phyloP scores from a whole-genome alignment of 1,139 yeast species.

The Ogataea hybrid region DNA sequence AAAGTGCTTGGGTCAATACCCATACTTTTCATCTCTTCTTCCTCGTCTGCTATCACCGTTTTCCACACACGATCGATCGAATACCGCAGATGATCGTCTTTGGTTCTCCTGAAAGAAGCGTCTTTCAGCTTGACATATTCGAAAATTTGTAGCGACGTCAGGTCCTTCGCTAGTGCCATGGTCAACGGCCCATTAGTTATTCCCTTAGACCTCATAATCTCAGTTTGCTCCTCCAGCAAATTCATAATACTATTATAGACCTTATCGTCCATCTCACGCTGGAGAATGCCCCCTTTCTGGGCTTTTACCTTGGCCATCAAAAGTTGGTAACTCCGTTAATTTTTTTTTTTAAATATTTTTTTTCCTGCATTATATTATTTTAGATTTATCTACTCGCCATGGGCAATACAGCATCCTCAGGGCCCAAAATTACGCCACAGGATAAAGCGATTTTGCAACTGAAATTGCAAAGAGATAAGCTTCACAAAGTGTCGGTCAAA shows the following conservation, averaged over 20 bases:
- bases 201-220: constrained; percentile 21
- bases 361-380: not conserved
- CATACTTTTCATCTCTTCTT: constrained; percentile 28
- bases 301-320: constrained; percentile 21
- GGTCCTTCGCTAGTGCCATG: constrained; percentile 58
- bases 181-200: constrained; percentile 24
- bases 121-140: constrained; percentile 60
- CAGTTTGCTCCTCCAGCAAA: constrained; percentile 32
- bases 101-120: constrained; percentile 62
- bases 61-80: constrained; percentile 41
- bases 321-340: not conserved
- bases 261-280: constrained; percentile 31
- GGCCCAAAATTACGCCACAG: constrained; percentile 68
- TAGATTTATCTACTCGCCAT: constrained; percentile 21
- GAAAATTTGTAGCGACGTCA: constrained; percentile 49
- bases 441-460: constrained; percentile 84
- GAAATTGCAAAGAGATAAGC: constrained; percentile 83
- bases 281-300: constrained; percentile 22
- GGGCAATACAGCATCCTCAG: constrained; percentile 38
- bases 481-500: constrained; percentile 69
- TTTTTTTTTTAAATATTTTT: constrained; percentile 1
- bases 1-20: constrained; percentile 31
- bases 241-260: constrained; percentile 34
- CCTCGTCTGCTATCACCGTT: constrained; percentile 31
- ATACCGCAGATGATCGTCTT: constrained; percentile 46